Evolutionary conservation across 2,329 filamentous ascomycete species (phyloP), one percentile per base, ranked within the genome.

Genomic region (Colletotrichum lentis): DNA sequence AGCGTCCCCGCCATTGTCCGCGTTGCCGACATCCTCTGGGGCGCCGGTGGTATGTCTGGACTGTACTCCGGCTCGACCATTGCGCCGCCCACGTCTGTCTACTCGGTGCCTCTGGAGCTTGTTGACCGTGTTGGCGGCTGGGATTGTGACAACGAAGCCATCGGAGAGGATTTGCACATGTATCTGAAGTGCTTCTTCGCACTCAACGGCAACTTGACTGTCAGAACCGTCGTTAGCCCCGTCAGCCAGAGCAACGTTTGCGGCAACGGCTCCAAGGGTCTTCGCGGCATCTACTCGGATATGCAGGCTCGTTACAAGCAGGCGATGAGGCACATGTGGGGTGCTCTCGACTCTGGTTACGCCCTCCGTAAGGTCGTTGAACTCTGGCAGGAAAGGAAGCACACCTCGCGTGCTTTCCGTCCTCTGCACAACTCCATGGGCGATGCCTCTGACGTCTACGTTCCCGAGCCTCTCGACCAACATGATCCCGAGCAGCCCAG

Each of bases 111-210:
- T 1, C 83, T 93, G 47, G 83, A 86, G 53, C 79, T 93, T 18
- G 85, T 90, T 47, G 89, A 91, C 72, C 84, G 86, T 35, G 90
- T 91, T 37, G 88, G 89, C 11, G 90, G 90, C 31, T 93, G 90
- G 90, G 90, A 92, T 74, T 86, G 86, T 62, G 89, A 87, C 59
- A 83, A 86, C 1, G 90, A 91, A 69, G 90, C 90, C 22, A 92
- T 93, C 72, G 90, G 90, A 50, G 90, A 93, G 77, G 90, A 92
- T 74, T 78, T 92, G 74, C 90, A 93, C 80, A 92, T 92, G 90
- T 91, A 91, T 74, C 83, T 92, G 70, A 92, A 92, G 81, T 92
- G 89, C 76, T 92, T 92, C 80, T 92, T 92, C 71, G 88, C 89
- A 1, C 84, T 91, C 20, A 90, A 90, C 69, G 90, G 90, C 3